Evolutionary conservation across 2,329 filamentous ascomycete species (phyloP), one percentile per base, ranked within the genome.

Genomic region (Aspergillus fumigatus): DNA sequence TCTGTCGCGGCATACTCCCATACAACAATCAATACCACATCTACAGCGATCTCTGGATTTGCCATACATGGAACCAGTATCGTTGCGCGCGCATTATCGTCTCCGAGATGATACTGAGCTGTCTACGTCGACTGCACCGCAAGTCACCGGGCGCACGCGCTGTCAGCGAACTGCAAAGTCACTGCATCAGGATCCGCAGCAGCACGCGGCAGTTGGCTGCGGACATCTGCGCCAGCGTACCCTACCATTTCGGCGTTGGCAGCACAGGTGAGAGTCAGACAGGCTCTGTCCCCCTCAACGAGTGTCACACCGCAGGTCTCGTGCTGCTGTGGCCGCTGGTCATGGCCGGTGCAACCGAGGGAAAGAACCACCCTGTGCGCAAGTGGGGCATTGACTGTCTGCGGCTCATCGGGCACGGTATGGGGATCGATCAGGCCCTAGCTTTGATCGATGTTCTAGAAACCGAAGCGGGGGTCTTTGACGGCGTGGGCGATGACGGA

Each of bases 31-130:
- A 77, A 53, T 86, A 83, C 63, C 83, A 87, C 65, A 67, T 77
- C 23, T 87, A 87, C 62, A 68, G 70, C 17, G 78, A 81, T 59
- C 77, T 84, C 54, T 84, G 79, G 76, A 71, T 78, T 19, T 81
- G 79, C 8, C 77, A 80, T 25, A 75, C 82, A 43, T 86, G 82
- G 82, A 83, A 82, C 57, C 80, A 86, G 61, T 84, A 82, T 62
- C 82, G 84, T 25, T 84, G 82, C 76, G 77, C 78, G 6, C 79
- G 82, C n/a, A 79, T 85, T 25, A 68, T 85, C 9, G 65, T 79
- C 17, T 80, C 77, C 64, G 77, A 84, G 58, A 73, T 77, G 45
- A 77, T 86, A 11, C 67, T 72, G 2, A 64, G 59, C 17, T 68
- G 64, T 14, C 63, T 73, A 26, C 57, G 62, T 10, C 59, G 65